Percentiles rank a stretch among this genome's conserved stretches.
Evolutionary conservation across 495 filamentous ascomycete species (phyloP).

Genomic region (Aspergillus carlsbadensis): DNA sequence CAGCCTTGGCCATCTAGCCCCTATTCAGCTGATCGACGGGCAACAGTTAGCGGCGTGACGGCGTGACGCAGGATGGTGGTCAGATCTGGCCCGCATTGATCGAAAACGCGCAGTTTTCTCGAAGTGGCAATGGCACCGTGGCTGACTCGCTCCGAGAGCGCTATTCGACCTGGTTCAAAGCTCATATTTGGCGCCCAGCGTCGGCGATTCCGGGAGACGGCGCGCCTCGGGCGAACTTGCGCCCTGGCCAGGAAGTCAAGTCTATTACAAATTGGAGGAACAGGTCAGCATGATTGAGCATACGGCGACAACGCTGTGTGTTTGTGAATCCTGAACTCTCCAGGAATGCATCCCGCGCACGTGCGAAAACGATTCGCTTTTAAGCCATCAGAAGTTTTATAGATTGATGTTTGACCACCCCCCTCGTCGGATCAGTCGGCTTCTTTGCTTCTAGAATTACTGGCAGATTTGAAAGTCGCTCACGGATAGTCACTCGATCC

Average conservation of each 20-base stretch:
- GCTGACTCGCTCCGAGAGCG: neutral
- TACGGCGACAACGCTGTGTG: too few relatives aligned
- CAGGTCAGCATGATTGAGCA: neutral
- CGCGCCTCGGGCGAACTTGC: neutral
- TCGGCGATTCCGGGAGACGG: neutral
- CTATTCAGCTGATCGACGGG: neutral
- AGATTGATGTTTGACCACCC: neutral
- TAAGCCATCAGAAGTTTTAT: neutral
- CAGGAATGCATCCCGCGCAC: neutral
- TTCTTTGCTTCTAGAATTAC: neutral
- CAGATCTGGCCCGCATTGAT: neutral
- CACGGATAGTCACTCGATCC: too few relatives aligned
- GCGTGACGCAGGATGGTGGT: neutral
- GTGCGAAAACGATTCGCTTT: neutral
- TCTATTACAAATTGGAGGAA: neutral
- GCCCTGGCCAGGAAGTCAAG: neutral
- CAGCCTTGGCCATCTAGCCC: slow-evolving; percentile 4
- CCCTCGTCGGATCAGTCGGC: neutral
- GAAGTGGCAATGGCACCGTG: neutral
- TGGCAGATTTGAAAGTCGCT: too few relatives aligned
- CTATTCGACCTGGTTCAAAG: neutral
- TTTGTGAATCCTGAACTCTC: too few relatives aligned
- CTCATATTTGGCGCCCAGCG: neutral
- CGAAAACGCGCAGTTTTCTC: neutral
- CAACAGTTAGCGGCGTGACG: neutral